Evolutionary conservation across 1,139 yeast species (phyloP).

Genomic region (Saccharomyces uvarum): DNA sequence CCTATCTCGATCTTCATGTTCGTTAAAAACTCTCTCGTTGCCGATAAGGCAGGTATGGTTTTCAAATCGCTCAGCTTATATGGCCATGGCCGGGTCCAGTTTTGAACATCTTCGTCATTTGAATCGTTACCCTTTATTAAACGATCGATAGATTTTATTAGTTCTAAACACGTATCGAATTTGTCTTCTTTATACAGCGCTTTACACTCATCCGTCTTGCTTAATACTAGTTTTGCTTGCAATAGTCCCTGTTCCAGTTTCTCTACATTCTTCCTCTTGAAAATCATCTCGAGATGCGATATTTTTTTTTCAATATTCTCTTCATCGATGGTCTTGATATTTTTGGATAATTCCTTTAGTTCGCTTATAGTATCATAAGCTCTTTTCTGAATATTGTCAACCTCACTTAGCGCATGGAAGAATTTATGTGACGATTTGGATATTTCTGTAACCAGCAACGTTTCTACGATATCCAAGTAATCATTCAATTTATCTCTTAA

Average conservation of each 20-base stretch:
- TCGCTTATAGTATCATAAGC: conserved; percentile 46
- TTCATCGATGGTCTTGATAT: conserved; percentile 40
- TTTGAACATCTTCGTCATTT: conserved; percentile 29
- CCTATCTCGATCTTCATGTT: conserved; percentile 54
- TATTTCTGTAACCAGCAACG: conserved; percentile 72
- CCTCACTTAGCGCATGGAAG: conserved; percentile 74
- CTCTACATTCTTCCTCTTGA: conserved; percentile 53
- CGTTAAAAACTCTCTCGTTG: conserved; percentile 46
- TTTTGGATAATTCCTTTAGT: conserved; percentile 40
- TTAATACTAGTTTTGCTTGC: conserved; percentile 50
- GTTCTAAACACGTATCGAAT: conserved; percentile 42
- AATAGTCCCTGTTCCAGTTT: conserved; percentile 54
- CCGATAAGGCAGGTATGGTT: conserved; percentile 50
- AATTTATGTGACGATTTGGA: conserved; percentile 79
- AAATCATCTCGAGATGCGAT: conserved; percentile 43
- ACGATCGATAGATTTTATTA: conserved; percentile 49
- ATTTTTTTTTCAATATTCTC: conserved; percentile 49
- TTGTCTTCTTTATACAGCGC: conserved; percentile 40
- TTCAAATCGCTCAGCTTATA: conserved; percentile 46
- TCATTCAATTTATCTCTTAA: conserved; percentile 74
- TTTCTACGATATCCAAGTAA: conserved; percentile 79
- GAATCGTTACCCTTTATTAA: conserved; percentile 48
- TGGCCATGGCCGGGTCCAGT: conserved; percentile 41
- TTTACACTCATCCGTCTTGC: conserved; percentile 48
- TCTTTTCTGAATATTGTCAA: conserved; percentile 50